These are phyloP conservation scores for Verticillium isaacii DNA, from an alignment of 2,329 filamentous ascomycete genomes.

Conservation along the genomic window DNA sequence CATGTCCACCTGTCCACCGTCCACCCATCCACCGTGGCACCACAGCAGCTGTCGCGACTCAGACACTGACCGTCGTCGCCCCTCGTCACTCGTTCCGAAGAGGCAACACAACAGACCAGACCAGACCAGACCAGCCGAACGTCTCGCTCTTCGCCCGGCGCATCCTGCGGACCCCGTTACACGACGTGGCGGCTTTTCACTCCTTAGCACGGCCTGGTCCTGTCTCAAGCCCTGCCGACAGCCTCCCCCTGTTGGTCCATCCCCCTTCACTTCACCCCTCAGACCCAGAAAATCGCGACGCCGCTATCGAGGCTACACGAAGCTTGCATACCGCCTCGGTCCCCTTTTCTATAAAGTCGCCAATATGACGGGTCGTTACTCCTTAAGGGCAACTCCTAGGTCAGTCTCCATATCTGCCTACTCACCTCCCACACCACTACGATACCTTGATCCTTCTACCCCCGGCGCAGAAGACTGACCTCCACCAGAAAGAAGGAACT, in stretches of 20 bases:
- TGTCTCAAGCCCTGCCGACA: not conserved
- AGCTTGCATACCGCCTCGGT: slow-evolving; percentile 9
- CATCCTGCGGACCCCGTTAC: not conserved
- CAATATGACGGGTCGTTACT: slow-evolving; percentile 32
- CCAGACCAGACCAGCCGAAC: not conserved
- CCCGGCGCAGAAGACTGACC: slow-evolving; percentile 2
- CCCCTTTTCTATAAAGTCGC: slow-evolving; percentile 4
- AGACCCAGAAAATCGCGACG: not conserved
- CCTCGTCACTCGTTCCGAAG: not conserved
- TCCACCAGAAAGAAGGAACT: slow-evolving; percentile 52
- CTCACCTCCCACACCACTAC: too few species aligned
- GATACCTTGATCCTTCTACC: not conserved
- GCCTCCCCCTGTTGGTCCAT: not conserved
- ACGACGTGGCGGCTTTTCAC: not conserved
- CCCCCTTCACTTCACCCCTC: not conserved
- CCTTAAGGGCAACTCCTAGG: slow-evolving; percentile 32
- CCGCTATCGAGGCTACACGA: slow-evolving; percentile 10
- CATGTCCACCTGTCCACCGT: not conserved
- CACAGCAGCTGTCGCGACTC: not conserved
- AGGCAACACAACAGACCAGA: not conserved
- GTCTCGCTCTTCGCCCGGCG: not conserved
- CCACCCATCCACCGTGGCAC: too few species aligned
- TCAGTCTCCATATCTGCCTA: slow-evolving; percentile 15
- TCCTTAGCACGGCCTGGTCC: not conserved
- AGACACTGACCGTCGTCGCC: not conserved